phyloP scores from a whole-genome alignment of 441 rosid genomes.

The Biscutella laevigata region DNA sequence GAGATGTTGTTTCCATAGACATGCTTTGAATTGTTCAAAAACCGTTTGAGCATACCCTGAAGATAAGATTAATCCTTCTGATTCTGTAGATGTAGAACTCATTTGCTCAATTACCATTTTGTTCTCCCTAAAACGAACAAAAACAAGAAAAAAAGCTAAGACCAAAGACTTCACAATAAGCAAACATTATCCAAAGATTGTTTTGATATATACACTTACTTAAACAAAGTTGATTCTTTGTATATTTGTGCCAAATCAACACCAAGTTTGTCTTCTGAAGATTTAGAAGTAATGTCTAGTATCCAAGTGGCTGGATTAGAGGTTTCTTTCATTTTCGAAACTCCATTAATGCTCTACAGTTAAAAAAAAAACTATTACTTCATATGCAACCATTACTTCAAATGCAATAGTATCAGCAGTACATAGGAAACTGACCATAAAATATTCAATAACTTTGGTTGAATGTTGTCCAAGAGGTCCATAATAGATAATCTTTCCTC shows the following conservation, averaged over 20 bases:
- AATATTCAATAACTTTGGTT: conserved; percentile 32
- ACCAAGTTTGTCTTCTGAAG: conserved; percentile 30
- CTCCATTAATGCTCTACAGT: conserved; percentile 31
- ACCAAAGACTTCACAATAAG: not conserved
- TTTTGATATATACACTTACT: conserved; percentile 15
- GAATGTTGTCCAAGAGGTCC: conserved; percentile 39
- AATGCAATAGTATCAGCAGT: not conserved
- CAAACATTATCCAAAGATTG: not conserved
- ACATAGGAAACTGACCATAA: conserved; percentile 27
- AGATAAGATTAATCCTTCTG: conserved; percentile 20
- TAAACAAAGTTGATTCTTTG: conserved; percentile 27
- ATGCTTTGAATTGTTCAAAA: conserved; percentile 37
- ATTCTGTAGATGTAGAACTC: not conserved
- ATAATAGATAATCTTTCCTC: conserved; percentile 39
- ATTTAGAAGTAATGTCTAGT: conserved; percentile 32
- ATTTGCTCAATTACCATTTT: not conserved
- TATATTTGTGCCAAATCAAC: conserved; percentile 34
- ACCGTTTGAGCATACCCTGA: conserved; percentile 34
- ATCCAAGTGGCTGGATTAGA: conserved; percentile 43
- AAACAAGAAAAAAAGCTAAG: too few relatives aligned
- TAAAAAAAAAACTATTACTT: not conserved
- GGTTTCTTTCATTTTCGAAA: conserved; percentile 28
- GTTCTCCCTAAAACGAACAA: conserved; percentile 13
- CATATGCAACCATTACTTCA: not conserved
- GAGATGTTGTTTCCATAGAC: conserved; percentile 53